Percentiles rank a stretch among this genome's conserved stretches.
Conservation (phyloP, 352 stramenopile genomes). For the Globisporangium takayamanum region DNA sequence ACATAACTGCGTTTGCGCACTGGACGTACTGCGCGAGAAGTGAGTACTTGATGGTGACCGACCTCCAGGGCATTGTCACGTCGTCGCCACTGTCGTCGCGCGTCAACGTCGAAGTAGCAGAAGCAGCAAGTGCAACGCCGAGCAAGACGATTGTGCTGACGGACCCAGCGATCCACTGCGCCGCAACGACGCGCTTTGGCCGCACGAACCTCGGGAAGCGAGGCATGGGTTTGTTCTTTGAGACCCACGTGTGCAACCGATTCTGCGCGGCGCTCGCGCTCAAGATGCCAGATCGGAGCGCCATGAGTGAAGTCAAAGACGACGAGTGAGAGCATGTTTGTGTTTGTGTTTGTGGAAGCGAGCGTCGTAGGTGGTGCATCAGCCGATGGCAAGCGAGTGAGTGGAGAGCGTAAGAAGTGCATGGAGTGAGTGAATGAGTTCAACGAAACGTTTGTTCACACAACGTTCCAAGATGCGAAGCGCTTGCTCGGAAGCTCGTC, state of each 20-base stretch:
- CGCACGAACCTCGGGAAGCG: constrained; percentile 9
- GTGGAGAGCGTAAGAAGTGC: too few species aligned
- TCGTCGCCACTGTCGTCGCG: not conserved
- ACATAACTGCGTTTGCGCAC: constrained; percentile 7
- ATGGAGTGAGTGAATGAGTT: too few species aligned
- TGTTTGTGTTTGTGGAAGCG: too few species aligned
- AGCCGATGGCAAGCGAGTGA: too few species aligned
- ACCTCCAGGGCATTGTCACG: constrained; percentile 30
- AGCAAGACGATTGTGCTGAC: constrained; percentile 8
- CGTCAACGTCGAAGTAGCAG: not conserved
- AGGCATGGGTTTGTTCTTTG: constrained; percentile 13
- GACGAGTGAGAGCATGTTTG: too few species aligned
- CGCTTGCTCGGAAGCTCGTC: constrained; percentile 9
- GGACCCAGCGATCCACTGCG: constrained; percentile 15
- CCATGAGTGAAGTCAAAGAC: too few species aligned
- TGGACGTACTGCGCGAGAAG: constrained; percentile 23
- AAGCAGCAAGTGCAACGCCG: not conserved
- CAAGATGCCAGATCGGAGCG: too few species aligned
- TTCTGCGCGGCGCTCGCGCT: too few species aligned
- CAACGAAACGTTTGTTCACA: too few species aligned
- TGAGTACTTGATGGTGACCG: constrained; percentile 37
- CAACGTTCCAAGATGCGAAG: too few species aligned
- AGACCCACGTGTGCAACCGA: constrained; percentile 10
- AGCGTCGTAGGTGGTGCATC: too few species aligned
- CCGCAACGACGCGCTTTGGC: constrained; percentile 4